phyloP scores from a whole-genome alignment of 2,329 filamentous ascomycete genomes.

The Chrysoporthe austroafricana region DNA sequence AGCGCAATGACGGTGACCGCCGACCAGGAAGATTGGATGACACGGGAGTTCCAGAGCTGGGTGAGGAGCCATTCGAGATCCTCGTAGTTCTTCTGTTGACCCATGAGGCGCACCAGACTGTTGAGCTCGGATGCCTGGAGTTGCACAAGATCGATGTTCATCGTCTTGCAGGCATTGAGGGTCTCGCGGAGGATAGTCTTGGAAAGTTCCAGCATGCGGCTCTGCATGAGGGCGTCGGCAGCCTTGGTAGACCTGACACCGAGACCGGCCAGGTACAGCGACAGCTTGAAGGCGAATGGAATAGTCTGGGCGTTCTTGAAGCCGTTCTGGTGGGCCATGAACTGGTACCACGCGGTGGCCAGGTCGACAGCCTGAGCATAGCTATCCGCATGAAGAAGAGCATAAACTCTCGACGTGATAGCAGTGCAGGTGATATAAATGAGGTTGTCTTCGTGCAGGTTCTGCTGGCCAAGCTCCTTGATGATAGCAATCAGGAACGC shows the following conservation, averaged over 20 bases:
- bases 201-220: conserved; percentile 29
- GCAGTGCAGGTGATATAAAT: conserved; percentile 27
- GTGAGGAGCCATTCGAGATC: conserved; percentile 30
- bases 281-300: conserved; percentile 29
- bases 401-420: conserved; percentile 25
- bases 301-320: conserved; percentile 29
- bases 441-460: conserved; percentile 28
- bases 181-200: conserved; percentile 30
- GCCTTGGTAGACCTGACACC: conserved; percentile 35
- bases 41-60: conserved; percentile 30
- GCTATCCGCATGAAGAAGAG: conserved; percentile 24
- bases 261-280: conserved; percentile 28
- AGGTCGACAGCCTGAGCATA: conserved; percentile 26
- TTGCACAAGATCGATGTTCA: conserved; percentile 30
- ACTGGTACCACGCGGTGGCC: conserved; percentile 29
- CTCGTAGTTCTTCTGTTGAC: conserved; percentile 31
- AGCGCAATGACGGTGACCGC: conserved; percentile 28
- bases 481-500: conserved; percentile 28
- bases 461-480: conserved; percentile 27
- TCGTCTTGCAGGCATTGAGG: conserved; percentile 27
- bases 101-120: conserved; percentile 30
- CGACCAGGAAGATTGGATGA: conserved; percentile 28
- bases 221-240: conserved; percentile 28
- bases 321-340: conserved; percentile 28
- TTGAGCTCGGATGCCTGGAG: conserved; percentile 29